These are phyloP conservation scores for Leptographium flavum DNA, from an alignment of 2,329 filamentous ascomycete species.

Conservation along the genomic window DNA sequence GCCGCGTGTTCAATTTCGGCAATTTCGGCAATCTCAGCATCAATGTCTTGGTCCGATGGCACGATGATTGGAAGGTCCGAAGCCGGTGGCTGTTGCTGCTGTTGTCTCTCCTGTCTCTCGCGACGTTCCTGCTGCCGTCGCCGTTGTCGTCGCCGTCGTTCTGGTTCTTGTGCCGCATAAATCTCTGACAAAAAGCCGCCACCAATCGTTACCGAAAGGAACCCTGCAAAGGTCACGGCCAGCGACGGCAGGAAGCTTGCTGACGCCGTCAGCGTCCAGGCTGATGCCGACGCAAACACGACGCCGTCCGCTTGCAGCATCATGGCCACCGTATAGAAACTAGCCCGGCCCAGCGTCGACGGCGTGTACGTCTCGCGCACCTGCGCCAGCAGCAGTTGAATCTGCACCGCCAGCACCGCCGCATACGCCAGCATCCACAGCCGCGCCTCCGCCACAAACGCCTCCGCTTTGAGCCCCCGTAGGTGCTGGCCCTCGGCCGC, in stretches of 20 bases:
- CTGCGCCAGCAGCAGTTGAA: slow-evolving; percentile 47
- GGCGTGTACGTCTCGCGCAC: slow-evolving; percentile 54
- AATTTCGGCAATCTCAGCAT: slow-evolving; percentile 38
- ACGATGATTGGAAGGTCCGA: slow-evolving; percentile 35
- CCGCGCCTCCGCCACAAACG: slow-evolving; percentile 41
- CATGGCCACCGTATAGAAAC: slow-evolving; percentile 45
- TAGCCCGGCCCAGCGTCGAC: slow-evolving; percentile 51
- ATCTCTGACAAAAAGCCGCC: slow-evolving; percentile 45
- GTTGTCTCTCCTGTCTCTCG: slow-evolving; percentile 15
- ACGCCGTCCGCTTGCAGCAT: slow-evolving; percentile 51
- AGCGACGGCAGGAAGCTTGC: slow-evolving; percentile 43
- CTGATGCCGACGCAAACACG: slow-evolving; percentile 39
- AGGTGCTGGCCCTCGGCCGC: slow-evolving; percentile 39
- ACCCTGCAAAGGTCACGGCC: slow-evolving; percentile 34
- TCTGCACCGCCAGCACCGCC: slow-evolving; percentile 43
- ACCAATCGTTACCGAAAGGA: slow-evolving; percentile 43
- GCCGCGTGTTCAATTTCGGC: no score
- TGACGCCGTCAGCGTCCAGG: slow-evolving; percentile 40
- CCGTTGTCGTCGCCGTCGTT: slow-evolving; percentile 29
- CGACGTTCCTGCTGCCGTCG: slow-evolving; percentile 16
- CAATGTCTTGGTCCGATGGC: slow-evolving; percentile 49
- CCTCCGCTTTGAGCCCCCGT: slow-evolving; percentile 45
- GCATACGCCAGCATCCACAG: slow-evolving; percentile 44
- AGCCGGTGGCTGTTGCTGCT: slow-evolving; percentile 1
- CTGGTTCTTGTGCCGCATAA: slow-evolving; percentile 45